Conservation (phyloP, 371 early-diverging fungal genomes). For the Apophysomyces variabilis region DNA sequence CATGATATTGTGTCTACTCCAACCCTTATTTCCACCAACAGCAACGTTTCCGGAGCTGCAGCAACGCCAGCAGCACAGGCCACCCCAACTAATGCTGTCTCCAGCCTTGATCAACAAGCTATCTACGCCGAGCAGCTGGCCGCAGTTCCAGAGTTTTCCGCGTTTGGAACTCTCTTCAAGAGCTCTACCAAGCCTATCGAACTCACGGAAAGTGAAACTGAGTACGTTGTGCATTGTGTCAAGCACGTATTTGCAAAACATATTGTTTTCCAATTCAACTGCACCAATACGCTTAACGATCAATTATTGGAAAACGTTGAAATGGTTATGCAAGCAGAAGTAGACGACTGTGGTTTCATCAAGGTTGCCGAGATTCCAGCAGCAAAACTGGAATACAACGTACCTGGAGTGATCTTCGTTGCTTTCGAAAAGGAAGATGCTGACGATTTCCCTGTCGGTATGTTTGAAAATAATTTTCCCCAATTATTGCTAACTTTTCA, state of each 20-base stretch:
- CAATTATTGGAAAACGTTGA: constrained; percentile 89
- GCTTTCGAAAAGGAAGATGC: constrained; percentile 70
- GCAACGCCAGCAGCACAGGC: constrained; percentile 30
- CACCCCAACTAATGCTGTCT: constrained; percentile 25
- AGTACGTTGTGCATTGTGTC: constrained; percentile 89
- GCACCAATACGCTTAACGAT: constrained; percentile 94
- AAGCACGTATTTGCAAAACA: constrained; percentile 93
- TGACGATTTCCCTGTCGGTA: constrained; percentile 63
- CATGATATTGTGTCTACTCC: constrained; percentile 42
- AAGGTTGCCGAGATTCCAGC: constrained; percentile 70
- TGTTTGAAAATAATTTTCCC: not conserved
- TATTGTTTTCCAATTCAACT: constrained; percentile 95
- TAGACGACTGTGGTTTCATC: constrained; percentile 65
- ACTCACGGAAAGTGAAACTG: constrained; percentile 94
- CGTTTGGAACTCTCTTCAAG: constrained; percentile 87
- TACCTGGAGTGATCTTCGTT: constrained; percentile 84
- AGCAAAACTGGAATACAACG: constrained; percentile 73
- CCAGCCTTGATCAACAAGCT: constrained; percentile 69
- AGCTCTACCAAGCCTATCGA: constrained; percentile 76
- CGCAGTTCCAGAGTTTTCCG: constrained; percentile 81
- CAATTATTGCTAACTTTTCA: not conserved
- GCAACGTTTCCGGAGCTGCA: constrained; percentile 26
- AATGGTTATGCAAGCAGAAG: constrained; percentile 81
- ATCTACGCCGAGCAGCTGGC: constrained; percentile 78
- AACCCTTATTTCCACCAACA: constrained; percentile 29